Evolutionary conservation across 208 protist genomes (phyloP).

Genomic region (Trypanosoma rangeli): DNA sequence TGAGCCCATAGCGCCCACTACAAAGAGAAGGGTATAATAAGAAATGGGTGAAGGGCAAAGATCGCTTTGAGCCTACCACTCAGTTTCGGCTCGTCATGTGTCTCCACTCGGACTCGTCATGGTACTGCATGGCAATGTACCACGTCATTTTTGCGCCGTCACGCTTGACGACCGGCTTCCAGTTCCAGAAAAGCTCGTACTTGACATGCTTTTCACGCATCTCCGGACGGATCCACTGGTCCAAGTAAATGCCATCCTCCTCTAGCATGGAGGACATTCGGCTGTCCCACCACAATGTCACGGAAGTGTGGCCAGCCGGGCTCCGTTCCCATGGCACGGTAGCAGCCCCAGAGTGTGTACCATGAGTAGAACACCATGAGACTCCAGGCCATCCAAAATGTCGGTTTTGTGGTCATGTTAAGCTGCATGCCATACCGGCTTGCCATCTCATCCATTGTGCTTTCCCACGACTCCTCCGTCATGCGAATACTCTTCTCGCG

Average conservation of each 20-base stretch:
- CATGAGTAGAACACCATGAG: constrained; percentile 85
- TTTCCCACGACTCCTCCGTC: constrained; percentile 88
- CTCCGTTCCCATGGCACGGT: constrained; percentile 84
- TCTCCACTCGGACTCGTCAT: constrained; percentile 85
- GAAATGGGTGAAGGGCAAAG: background rate
- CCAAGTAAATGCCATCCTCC: constrained; percentile 89
- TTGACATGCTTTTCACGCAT: constrained; percentile 81
- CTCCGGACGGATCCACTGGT: constrained; percentile 88
- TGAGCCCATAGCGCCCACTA: no score
- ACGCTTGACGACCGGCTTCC: constrained; percentile 87
- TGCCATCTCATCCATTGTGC: constrained; percentile 90
- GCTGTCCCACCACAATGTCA: constrained; percentile 65
- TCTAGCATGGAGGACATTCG: constrained; percentile 78
- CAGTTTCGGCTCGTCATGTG: constrained; percentile 88
- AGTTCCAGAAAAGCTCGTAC: constrained; percentile 87
- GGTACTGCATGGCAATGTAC: constrained; percentile 71
- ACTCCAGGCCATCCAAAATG: constrained; percentile 86
- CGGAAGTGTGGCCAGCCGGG: constrained; percentile 82
- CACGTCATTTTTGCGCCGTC: constrained; percentile 80
- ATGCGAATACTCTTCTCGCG: constrained; percentile 90
- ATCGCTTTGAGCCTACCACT: background rate
- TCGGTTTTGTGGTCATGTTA: constrained; percentile 83
- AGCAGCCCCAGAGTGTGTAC: constrained; percentile 90
- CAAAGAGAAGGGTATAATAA: no score
- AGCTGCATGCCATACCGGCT: constrained; percentile 86